phyloP scores from a whole-genome alignment of 345 rosid genomes.

The Lagerstroemia speciosa region DNA sequence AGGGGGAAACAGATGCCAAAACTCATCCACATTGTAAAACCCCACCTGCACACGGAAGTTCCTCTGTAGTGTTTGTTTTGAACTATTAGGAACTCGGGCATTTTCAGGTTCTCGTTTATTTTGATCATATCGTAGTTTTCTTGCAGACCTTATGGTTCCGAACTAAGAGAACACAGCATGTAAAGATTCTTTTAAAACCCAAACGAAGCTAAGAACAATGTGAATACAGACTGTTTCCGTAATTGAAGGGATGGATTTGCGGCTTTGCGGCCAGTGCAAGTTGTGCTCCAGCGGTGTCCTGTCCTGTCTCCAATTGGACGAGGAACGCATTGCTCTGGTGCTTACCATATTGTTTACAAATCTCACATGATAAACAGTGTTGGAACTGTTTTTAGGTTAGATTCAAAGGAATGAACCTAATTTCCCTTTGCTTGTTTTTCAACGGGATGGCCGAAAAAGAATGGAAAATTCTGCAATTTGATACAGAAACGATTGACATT shows the following conservation, averaged over 20 bases:
- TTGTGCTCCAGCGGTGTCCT: background rate
- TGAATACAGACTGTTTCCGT: background rate
- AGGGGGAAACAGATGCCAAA: background rate
- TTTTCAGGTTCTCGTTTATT: background rate
- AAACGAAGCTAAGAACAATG: background rate
- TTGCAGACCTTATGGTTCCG: background rate
- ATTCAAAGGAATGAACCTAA: background rate
- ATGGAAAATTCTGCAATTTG: too few species aligned
- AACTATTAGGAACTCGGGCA: background rate
- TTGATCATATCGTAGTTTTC: background rate
- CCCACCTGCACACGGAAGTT: background rate
- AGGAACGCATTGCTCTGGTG: slow-evolving; percentile 9
- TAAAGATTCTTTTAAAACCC: too few species aligned
- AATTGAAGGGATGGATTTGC: background rate
- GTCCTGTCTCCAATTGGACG: slow-evolving; percentile 15
- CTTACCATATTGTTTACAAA: background rate
- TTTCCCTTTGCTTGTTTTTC: too few species aligned
- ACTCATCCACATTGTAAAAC: background rate
- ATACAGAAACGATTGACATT: too few species aligned
- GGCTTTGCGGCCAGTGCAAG: background rate
- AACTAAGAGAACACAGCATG: background rate
- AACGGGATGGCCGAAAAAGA: too few species aligned
- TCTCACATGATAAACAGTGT: background rate
- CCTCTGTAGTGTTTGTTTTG: too few species aligned
- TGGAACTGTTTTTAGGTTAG: too few species aligned